A percentile compares a stretch with the other conserved stretches of the same genome.
Evolutionary conservation across 768 basidiomycete species (phyloP).

Genomic region (Boletus tomentosulus): DNA sequence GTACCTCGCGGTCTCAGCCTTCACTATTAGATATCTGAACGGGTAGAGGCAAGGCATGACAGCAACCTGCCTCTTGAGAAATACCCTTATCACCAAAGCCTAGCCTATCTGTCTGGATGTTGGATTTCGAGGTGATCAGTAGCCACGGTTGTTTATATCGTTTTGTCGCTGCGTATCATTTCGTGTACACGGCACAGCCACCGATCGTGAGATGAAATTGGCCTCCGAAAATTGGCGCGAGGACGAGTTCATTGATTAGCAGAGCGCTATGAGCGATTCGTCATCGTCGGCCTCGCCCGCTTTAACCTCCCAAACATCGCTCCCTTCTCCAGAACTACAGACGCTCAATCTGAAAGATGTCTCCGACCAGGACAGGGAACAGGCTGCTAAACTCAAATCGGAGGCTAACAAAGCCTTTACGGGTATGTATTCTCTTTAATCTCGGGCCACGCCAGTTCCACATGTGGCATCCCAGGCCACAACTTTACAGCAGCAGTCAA

Average conservation of each 20-base stretch:
- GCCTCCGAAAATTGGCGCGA: not conserved
- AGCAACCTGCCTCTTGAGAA: conserved; percentile 45
- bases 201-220: conserved; percentile 26
- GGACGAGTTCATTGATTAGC: not conserved
- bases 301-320: conserved; percentile 52
- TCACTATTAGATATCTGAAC: conserved; percentile 56
- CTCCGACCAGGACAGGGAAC: conserved; percentile 64
- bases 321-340: conserved; percentile 56
- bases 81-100: conserved; percentile 27
- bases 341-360: conserved; percentile 52
- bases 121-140: not conserved
- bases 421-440: conserved; percentile 35
- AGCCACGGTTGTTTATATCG: not conserved
- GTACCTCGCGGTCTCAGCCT: not conserved
- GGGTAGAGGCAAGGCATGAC: conserved; percentile 59
- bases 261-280: conserved; percentile 18
- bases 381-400: conserved; percentile 70
- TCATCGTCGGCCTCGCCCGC: conserved; percentile 37
- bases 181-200: conserved; percentile 21
- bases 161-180: not conserved
- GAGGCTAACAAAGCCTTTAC: conserved; percentile 87
- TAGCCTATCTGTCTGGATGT: not conserved
- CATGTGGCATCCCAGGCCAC: conserved; percentile 43
- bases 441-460: not conserved
- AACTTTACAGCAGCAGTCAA: conserved; percentile 73